Evolutionary conservation across 129 eudicot species (phyloP).

Genomic region (Flaveria sonorensis): DNA sequence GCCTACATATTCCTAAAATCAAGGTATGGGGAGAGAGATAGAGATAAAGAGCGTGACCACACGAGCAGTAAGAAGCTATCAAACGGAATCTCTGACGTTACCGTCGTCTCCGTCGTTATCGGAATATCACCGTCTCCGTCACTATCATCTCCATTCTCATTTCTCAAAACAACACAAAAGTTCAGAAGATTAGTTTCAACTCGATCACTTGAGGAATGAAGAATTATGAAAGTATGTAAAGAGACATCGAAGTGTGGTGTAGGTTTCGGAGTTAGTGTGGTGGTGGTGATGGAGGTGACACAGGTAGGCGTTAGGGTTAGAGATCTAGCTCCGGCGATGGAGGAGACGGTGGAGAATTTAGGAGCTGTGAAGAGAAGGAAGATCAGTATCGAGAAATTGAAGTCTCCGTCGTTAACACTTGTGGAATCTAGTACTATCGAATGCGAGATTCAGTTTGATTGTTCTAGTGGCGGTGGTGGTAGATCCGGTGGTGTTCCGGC

Average conservation of each 20-base stretch:
- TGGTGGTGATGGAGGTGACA: constrained; percentile 43
- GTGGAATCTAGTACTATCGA: constrained; percentile 30
- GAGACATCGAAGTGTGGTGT: constrained; percentile 15
- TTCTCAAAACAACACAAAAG: too few relatives aligned
- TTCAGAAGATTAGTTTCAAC: constrained; percentile 6
- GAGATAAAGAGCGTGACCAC: constrained; percentile 30
- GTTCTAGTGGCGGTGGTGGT: constrained; percentile 19
- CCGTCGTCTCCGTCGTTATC: constrained; percentile 31
- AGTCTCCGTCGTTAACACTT: constrained; percentile 34
- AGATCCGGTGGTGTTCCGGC: constrained; percentile 34
- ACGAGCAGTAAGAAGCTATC: constrained; percentile 29
- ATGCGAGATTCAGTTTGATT: constrained; percentile 11
- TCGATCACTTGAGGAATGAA: constrained; percentile 15
- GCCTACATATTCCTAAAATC: constrained; percentile 26
- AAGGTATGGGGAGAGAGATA: constrained; percentile 2
- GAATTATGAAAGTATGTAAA: constrained; percentile 29
- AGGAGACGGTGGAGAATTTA: constrained; percentile 27
- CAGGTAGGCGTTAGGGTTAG: constrained; percentile 37
- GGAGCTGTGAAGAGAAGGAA: constrained; percentile 49
- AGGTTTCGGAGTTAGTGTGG: neutral
- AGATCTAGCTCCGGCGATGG: constrained; percentile 32
- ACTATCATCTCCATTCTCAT: constrained; percentile 24
- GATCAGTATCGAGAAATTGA: constrained; percentile 35
- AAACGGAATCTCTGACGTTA: constrained; percentile 43
- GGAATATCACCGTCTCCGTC: too few relatives aligned